Base-by-base conservation (phyloP, 2,329 filamentous ascomycete species). In the Mycosphaerella arachidis region DNA sequence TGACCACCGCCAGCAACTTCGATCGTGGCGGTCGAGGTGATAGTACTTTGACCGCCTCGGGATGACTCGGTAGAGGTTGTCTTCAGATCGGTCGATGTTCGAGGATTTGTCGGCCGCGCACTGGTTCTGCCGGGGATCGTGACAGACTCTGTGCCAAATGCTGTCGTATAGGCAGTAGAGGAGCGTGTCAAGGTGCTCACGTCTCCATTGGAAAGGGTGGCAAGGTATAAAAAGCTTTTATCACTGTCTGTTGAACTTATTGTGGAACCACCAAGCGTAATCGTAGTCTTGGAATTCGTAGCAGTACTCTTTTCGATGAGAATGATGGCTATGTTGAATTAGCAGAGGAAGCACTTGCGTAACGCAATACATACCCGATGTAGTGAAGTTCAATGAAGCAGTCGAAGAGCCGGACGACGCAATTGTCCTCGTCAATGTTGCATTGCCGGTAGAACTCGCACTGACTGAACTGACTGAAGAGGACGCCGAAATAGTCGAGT, bases 151-250 rank as follows among this genome's bases (percentile, higher is more conserved):
- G 68, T 70, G 53, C 57, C 43, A 12, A 71, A 61, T 9, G 69
- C 70, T 6, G 70, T 72, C 10, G 63, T 63, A 52, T 68, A 72
- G 12, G 65, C 48, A 7, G 56, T 45, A 53, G 57, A 56, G 24
- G 62, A 63, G 18, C 62, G 61, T 1, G 68, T 66, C 30, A 73
- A 53, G 3, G 66, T 70, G 12, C 63, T 52, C 3, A 66, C 62
- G n/a, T 61, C 53, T 18, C 70, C 70, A 55, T 70, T 54, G 13
- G 57, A 52, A 16, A 71, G 63, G 2, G 70, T 71, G 10, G 65
- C 63, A 6, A 52, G 6, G 29, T 31, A 52, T n/a, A 69, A 40
- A 56, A 66, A 69, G 20, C 66, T 46, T 12, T 45, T 40, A 29
- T 54, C 55, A 33, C 55, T 56, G 37, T 65, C 55, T 29, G 60